Evolutionary conservation across 2,329 filamentous ascomycete genomes (phyloP), one percentile per base, ranked within the genome.

Genomic region (Xylariaceae sp.): DNA sequence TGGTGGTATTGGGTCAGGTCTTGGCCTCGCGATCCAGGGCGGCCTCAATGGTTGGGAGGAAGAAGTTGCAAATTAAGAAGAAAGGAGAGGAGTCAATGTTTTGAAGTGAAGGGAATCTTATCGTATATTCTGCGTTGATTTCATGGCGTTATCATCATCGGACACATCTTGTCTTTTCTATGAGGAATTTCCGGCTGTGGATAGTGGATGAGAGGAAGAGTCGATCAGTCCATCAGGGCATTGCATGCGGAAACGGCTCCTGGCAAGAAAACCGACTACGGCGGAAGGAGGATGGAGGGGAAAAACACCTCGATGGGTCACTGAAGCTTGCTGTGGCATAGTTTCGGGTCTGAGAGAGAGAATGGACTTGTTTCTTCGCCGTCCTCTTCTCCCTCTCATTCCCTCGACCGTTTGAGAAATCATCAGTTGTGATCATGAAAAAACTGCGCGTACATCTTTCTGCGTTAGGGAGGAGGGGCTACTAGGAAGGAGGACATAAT

Each of bases 41-140:
- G 78, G 78, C 6, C 64, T 85, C 55, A 83, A 83, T 54, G 81
- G 81, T 44, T 85, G 82, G 82, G 81, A 85, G 64, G 81, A 85
- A 62, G 79, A 82, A 63, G 77, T 82, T 53, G 74, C 75, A 47
- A 82, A 82, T 67, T 82, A 66, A 68, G n/a, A 48, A 40, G 22
- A 42, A 39, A 37, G 44, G 32, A 23, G 35, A 36, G 37, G 29
- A 27, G 22, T 50, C 64, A 70, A 66, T 67, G 65, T 65, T 63
- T 71, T 70, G 65, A 72, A 68, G 70, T 72, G n/a, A n/a, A n/a
- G n/a, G n/a, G n/a, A n/a, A n/a, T n/a, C n/a, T n/a, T n/a, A n/a
- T n/a, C n/a, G n/a, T n/a, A n/a, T n/a, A n/a, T 63, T 62, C 57
- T 59, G 56, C 56, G 55, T 59, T 49, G 55, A 46, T 57, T 63